Conservation (phyloP, 768 basidiomycete species). For the Gyrodon lividus region DNA sequence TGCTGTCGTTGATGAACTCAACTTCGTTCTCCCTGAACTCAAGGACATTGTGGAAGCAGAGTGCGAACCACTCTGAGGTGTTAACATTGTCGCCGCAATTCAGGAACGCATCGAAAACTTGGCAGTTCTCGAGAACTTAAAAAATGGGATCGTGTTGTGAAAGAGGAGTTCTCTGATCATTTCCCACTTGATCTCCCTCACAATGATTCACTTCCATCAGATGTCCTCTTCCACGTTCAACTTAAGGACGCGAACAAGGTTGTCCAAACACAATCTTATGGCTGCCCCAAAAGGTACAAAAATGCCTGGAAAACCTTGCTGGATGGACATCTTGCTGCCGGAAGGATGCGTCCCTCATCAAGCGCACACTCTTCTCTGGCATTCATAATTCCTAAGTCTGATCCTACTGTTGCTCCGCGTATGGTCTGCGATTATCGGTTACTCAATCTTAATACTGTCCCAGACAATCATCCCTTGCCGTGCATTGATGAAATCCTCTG, state of each 20-base stretch:
- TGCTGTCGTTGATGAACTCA: background rate
- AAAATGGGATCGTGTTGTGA: background rate
- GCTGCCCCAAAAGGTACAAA: slow-evolving; percentile 32
- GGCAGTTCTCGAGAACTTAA: too few species aligned
- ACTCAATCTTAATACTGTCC: slow-evolving; percentile 4
- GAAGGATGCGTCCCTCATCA: slow-evolving; percentile 30
- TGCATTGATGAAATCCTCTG: too few species aligned
- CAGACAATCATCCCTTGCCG: too few species aligned
- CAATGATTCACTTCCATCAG: too few species aligned
- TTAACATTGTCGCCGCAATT: too few species aligned
- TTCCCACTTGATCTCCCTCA: too few species aligned
- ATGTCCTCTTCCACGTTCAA: background rate
- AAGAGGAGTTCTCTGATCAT: too few species aligned
- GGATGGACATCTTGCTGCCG: slow-evolving; percentile 33
- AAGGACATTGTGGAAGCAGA: too few species aligned
- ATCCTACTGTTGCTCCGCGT: slow-evolving; percentile 1
- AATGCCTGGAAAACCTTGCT: slow-evolving; percentile 36
- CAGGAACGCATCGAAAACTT: too few species aligned
- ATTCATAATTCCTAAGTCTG: slow-evolving; percentile 8
- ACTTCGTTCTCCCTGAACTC: too few species aligned
- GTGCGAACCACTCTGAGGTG: too few species aligned
- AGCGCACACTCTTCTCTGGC: slow-evolving; percentile 31
- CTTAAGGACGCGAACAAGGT: background rate
- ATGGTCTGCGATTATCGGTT: slow-evolving; percentile 5
- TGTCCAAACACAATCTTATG: slow-evolving; percentile 27